Evolutionary conservation across 164 flowering plant genomes (phyloP).

Genomic region (Dillenia turbinata): DNA sequence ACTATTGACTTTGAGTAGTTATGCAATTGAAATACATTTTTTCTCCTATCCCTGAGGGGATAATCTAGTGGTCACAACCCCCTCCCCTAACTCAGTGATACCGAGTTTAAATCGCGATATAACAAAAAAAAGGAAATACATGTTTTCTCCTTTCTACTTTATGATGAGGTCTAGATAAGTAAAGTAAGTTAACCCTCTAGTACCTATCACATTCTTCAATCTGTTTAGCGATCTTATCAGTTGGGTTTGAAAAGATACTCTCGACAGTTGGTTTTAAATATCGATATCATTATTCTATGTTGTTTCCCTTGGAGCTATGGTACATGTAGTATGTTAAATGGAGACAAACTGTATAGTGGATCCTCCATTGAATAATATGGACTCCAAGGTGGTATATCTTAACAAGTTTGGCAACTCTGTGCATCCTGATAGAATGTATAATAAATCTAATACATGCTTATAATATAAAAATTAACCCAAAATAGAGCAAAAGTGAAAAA

Average conservation of each 20-base stretch:
- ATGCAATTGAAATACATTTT: too few relatives aligned
- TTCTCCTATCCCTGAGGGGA: too few relatives aligned
- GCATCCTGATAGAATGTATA: too few relatives aligned
- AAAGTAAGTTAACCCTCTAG: not conserved
- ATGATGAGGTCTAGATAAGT: conserved; percentile 3
- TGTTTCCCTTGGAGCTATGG: not conserved
- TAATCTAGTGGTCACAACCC: too few relatives aligned
- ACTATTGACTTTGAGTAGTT: not conserved
- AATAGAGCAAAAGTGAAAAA: too few relatives aligned
- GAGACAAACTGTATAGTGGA: not conserved
- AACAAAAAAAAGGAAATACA: too few relatives aligned
- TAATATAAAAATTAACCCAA: too few relatives aligned
- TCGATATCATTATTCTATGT: conserved; percentile 1
- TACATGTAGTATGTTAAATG: not conserved
- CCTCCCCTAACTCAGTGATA: too few relatives aligned
- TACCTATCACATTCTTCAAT: conserved; percentile 3
- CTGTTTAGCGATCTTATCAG: conserved; percentile 12
- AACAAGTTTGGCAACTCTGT: too few relatives aligned
- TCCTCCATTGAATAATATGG: not conserved
- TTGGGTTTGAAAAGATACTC: conserved; percentile 12
- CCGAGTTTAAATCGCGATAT: too few relatives aligned
- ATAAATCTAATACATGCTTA: too few relatives aligned
- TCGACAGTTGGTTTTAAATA: conserved; percentile 3
- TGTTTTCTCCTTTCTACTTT: not conserved
- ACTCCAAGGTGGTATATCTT: too few relatives aligned